Evolutionary conservation across 768 basidiomycete species (phyloP), one percentile per base, ranked within the genome.

Genomic region (Mycena pura): DNA sequence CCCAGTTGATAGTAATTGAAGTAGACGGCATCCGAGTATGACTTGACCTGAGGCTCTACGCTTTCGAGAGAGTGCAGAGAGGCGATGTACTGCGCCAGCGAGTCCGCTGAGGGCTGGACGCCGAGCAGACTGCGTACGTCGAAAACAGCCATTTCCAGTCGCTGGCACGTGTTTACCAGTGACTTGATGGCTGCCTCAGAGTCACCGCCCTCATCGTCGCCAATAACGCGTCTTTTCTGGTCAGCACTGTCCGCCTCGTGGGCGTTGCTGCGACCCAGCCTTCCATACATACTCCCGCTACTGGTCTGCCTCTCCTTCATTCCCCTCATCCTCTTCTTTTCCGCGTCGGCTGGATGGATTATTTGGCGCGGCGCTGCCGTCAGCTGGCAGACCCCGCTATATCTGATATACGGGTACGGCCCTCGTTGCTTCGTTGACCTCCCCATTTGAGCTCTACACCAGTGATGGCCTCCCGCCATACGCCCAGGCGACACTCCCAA

Each of bases 21-120:
- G 79, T 95, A 99, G 64, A 94, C 86, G 8, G 84, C 84, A 72
- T 97, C 93, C 27, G 92, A 72, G 72, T 93, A 95, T 0, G 86
- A 79, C 72, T 92, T 94, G 74, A 94, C 76, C 66, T 92, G 84
- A 29, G 92, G 88, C n/a, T 65, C 67, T 5, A 70, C 32, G 17
- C 63, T 49, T 19, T 62, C 51, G 15, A 72, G 38, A n/a, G 60
- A 62, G 7, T 76, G 67, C 14, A 86, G 68, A 8, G 68, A 69
- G 10, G 70, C 34, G 56, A 91, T 75, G 61, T 82, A 85, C 10
- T 73, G 69, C 6, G 73, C 38, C 21, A 91, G 68, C 11, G 67
- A 63, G 15, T 75, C 68, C 10, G 87, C 84, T 28, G 78, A 78
- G 7, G 87, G 88, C 22, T 77, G 67, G 14, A 76, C 73, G 25